Base-by-base conservation (phyloP, 257 asterid species). In the Datura wrightii region DNA sequence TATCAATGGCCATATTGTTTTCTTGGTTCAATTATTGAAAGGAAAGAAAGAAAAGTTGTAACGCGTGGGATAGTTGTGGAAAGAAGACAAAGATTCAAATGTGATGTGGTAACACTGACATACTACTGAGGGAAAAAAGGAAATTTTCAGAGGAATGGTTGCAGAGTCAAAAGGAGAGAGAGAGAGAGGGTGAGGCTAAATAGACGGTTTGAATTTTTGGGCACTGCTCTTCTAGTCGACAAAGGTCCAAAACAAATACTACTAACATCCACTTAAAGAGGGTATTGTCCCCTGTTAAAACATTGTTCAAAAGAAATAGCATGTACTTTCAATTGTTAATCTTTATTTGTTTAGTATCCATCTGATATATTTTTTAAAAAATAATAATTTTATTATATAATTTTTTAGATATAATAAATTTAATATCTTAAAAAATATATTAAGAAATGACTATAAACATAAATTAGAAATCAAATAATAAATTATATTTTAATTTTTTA, bases 1-100 rank as follows among this genome's bases (percentile, higher is more conserved):
- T 81, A 79, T 86, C 92, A 83, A 87, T 88, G 8, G 90, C 90
- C 89, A 89, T 89, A 39, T 14, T 48, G 4, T 70, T 67, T 84
- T 67, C 14, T 39, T 48, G 41, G 44, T 34, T 80, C 34, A 46
- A 44, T 56, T 37, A 80, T 58, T 56, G n/a, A 15, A 15, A 58
- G 52, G 80, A 81, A 54, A 60, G 50, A 46, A 53, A 8, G 2
- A 63, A 70, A 8, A 11, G 16, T 62, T 36, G 1, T 16, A 31
- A 53, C 9, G 31, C 16, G 36, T 72, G 79, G 72, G 34, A 83
- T 34, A 24, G 80, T 58, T 55, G 36, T 55, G 34, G 55, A 31
- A 79, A 55, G 42, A 79, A 56, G 78, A 39, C 60, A 53, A 37
- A 60, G 24, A 34, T 52, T 78, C 82, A 78, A 82, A 44, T n/a